Evolutionary conservation across 192 early-diverging fungal genomes (phyloP), one percentile per base, ranked within the genome.

Genomic region (Coemansia sp.): DNA sequence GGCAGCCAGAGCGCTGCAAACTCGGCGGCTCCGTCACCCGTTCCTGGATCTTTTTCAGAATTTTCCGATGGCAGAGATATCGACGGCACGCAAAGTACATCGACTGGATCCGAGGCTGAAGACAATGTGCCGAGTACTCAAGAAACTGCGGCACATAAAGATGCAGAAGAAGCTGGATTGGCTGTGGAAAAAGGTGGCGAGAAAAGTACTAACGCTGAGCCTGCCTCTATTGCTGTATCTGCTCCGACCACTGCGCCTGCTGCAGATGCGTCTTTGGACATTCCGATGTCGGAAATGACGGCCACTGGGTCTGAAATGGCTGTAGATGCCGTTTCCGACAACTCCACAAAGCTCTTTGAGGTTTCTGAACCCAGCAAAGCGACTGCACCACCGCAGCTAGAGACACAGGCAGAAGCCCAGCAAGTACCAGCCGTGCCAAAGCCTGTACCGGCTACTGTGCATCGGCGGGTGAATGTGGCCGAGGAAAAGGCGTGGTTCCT

Each of bases 401-500:
- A 17, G 4, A 14, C 9, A 17, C 23, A 23, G 7, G 18, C 43
- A 28, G 2, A 29, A 34, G 11, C 33, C 3, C 34, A 4, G 35
- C 4, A 23, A 24, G 5, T 24, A 3, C 23, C 35, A 5, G 7
- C 43, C n/a, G 22, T 25, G 15, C 4, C 46, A 13, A 18, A 30
- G 30, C 33, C 46, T 13, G 17, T 27, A 2, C 25, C 22, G 10
- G 28, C 27, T 13, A n/a, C 36, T 11, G 42, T 28, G 24, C n/a
- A n/a, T n/a, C 52, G 39, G 50, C 56, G 53, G 14, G 55, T 77
- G 20, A 71, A 59, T 34, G 67, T 71, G 17, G 50, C 73, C 35
- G 62, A 65, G 29, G 67, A 70, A 35, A 64, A 64, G 13, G 55
- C 55, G 4, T 70, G 66, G 67, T 66, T 77, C 51, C 41, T 71